Conservation (phyloP, 1,139 yeast species). For the Blastobotrys illinoisensis region DNA sequence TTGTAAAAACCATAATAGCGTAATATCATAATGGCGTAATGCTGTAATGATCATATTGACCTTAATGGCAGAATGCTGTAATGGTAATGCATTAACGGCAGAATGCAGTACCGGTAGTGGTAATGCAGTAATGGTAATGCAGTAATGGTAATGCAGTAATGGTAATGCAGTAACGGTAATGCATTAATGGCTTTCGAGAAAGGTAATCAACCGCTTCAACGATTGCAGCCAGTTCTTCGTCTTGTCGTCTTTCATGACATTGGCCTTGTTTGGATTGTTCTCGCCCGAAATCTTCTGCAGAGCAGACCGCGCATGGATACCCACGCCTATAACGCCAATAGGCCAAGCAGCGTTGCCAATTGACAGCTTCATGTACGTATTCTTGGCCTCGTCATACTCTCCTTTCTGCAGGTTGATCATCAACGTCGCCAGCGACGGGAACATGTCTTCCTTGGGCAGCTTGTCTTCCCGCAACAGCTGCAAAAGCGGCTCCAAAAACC, state of each 20-base stretch:
- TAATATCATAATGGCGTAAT: too few species aligned
- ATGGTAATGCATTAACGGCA: too few species aligned
- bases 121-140: too few species aligned
- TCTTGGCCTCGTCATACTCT: conserved; percentile 54
- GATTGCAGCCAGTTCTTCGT: conserved; percentile 77
- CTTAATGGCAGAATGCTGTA: too few species aligned
- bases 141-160: too few species aligned
- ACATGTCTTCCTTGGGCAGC: conserved; percentile 39
- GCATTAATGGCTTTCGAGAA: conserved; percentile 36
- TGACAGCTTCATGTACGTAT: conserved; percentile 67
- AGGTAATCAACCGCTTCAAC: conserved; percentile 63
- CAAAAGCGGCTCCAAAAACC: conserved; percentile 54
- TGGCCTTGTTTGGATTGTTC: conserved; percentile 40
- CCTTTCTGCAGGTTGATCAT: conserved; percentile 52
- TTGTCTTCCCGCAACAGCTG: conserved; percentile 49
- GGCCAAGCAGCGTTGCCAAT: conserved; percentile 94
- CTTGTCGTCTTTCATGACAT: conserved; percentile 71
- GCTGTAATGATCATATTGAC: too few species aligned
- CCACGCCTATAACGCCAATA: conserved; percentile 73
- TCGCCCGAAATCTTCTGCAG: conserved; percentile 41
- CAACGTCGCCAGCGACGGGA: conserved; percentile 56
- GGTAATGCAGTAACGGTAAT: too few species aligned
- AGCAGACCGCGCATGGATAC: conserved; percentile 71
- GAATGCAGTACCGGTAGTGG: too few species aligned
- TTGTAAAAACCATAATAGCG: too few species aligned